Evolutionary conservation across 208 protist genomes (phyloP), one percentile per base, ranked within the genome.

Genomic region (Trypanosoma rangeli): DNA sequence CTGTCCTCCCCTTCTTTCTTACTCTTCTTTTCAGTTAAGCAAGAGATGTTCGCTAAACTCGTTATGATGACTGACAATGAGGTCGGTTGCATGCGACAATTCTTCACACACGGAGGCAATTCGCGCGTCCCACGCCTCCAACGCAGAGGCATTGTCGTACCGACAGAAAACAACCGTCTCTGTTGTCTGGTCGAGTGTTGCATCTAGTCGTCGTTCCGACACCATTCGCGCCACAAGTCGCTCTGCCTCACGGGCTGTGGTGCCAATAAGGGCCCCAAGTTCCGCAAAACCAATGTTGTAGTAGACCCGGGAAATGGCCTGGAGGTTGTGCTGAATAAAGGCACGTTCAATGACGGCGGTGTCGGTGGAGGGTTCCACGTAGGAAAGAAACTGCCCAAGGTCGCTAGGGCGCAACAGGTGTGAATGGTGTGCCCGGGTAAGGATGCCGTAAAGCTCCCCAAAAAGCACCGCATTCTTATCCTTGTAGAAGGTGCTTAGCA

Each of bases 241-340:
- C 64, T 97, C 91, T 29, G 92, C 91, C 55, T 92, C 68, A 22
- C 70, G 59, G 5, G 80, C 37, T 12, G 67, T 58, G 53, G 98
- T 92, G 33, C 82, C 89, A 10, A 98, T 80, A 22, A 98, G 78
- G 8, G 50, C 29, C 22, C 86, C 95, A 13, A 99, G 87, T 67
- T 95, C 80, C 20, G 62, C 70, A 68, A 99, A 94, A 31, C 84
- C 80, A 68, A 98, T 98, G 69, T 98, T 98, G 37, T 87, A 83
- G 84, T 98, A 99, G n/a, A 98, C 52, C 39, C 83, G 80, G 24
- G 83, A 93, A 13, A 92, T 76, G 20, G 93, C 74, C 5, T 93
- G 79, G 15, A 98, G 73, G 74, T 98, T 98, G 82, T 99, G 97
- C 76, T 99, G 94, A 35, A 97, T 84, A 26, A 92, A 76, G 2